phyloP scores from a whole-genome alignment of 176 grass and related monocot species.

The Aegilops longissima region DNA sequence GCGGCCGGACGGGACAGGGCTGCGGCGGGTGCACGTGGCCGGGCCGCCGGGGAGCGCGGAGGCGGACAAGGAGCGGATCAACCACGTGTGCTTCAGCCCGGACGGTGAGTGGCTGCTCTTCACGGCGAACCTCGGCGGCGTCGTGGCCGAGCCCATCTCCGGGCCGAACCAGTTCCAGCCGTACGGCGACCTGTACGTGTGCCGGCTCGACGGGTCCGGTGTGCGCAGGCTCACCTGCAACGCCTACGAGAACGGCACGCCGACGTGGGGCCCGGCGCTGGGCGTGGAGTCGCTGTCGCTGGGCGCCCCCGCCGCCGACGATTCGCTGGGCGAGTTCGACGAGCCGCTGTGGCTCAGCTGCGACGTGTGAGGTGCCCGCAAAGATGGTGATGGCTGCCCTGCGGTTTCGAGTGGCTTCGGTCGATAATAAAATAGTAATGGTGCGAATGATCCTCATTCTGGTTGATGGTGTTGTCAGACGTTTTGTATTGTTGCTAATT shows the following conservation, averaged over 20 bases:
- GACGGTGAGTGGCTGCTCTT: constrained; percentile 79
- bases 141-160: constrained; percentile 60
- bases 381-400: not conserved
- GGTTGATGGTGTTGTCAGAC: not conserved
- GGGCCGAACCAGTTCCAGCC: constrained; percentile 85
- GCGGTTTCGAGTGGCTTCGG: not conserved
- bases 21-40: constrained; percentile 63
- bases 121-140: constrained; percentile 66
- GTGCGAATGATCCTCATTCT: not conserved
- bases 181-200: constrained; percentile 80
- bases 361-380: constrained; percentile 21
- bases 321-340: constrained; percentile 59
- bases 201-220: constrained; percentile 61
- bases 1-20: constrained; percentile 54
- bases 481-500: not conserved
- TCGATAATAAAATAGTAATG: not conserved
- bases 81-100: constrained; percentile 94
- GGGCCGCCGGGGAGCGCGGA: constrained; percentile 46
- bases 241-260: constrained; percentile 87
- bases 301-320: constrained; percentile 26
- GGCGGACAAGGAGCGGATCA: constrained; percentile 72
- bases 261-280: constrained; percentile 39
- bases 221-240: constrained; percentile 71
- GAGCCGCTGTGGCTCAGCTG: constrained; percentile 77
- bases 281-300: constrained; percentile 33